Base-by-base conservation (phyloP, 352 stramenopile genomes). In the Phytophthora syringae region DNA sequence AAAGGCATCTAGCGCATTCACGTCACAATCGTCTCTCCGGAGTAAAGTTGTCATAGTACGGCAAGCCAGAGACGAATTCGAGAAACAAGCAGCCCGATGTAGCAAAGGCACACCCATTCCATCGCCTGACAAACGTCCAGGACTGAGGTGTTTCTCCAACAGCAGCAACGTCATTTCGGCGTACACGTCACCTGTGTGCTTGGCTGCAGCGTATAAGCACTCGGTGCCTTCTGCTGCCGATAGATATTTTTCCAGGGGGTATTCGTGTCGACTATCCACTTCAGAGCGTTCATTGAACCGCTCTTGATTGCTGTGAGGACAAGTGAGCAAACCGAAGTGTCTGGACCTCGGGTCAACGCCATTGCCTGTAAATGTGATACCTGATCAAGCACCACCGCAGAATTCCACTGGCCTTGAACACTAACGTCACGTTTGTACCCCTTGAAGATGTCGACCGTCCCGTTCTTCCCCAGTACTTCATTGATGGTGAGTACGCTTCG, bases 1-100 rank as follows among this genome's bases (percentile, higher is more conserved):
- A n/a, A 78, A 79, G 3, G 66, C 62, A 45, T 93, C 84, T 1
- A 79, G 70, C 0, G 79, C 79, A 44, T 86, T 85, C 12, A 83
- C 60, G 37, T 89, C 80, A 25, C 67, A 67, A 24, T 62, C 68
- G 0, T 71, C 24, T 43, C 49, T 43, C 2, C 50, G 20, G 0
- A 89, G 65, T 1, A 87, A 43, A 13, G 36, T 59, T 3, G 57
- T 57, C 36, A 90, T 64, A 1, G 72, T 63, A 2, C 56, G 25
- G 2, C 36, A 52, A 18, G 73, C 67, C 9, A 81, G 15, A 2
- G 13, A 2, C 2, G 45, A 2, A 43, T 75, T 75, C 1, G 57
- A n/a, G 27, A 89, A 86, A 40, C 66, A 80, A 25, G 75, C 77
- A 3, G 58, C 80, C n/a, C 65, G 74, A 50, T 92, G 83, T 5